phyloP scores from a whole-genome alignment of 192 early-diverging fungal species.

The Powellomyces hirtus region DNA sequence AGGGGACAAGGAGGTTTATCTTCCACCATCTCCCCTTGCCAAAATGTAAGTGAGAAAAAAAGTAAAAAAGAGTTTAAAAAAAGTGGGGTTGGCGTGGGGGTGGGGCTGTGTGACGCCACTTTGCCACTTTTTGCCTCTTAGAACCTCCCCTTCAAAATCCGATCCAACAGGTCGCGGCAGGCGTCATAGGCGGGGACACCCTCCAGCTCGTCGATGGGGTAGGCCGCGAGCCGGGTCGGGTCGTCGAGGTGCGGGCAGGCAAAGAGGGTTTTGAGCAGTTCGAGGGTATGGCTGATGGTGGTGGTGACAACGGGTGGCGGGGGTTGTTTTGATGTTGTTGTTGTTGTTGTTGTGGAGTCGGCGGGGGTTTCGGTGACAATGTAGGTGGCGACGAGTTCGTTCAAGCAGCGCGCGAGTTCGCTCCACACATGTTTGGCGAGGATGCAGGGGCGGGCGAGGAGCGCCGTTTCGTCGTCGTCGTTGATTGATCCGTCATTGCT shows the following conservation, averaged over 20 bases:
- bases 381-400: neutral
- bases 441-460: neutral
- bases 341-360: neutral
- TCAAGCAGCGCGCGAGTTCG: neutral
- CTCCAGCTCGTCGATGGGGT: neutral
- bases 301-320: neutral
- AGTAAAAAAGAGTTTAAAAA: no score
- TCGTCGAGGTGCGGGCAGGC: neutral
- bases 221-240: neutral
- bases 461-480: neutral
- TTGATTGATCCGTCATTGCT: neutral
- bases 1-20: no score
- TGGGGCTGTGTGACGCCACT: no score
- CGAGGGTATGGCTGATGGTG: neutral
- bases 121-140: no score
- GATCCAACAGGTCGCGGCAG: no score
- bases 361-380: neutral
- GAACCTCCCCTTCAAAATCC: no score
- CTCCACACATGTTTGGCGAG: neutral
- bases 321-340: neutral
- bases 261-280: neutral
- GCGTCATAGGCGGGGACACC: no score
- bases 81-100: no score
- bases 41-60: no score
- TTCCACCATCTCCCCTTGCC: no score